Conservation (phyloP, 108 stramenopile species). For the Nitzschia inconspicua region DNA sequence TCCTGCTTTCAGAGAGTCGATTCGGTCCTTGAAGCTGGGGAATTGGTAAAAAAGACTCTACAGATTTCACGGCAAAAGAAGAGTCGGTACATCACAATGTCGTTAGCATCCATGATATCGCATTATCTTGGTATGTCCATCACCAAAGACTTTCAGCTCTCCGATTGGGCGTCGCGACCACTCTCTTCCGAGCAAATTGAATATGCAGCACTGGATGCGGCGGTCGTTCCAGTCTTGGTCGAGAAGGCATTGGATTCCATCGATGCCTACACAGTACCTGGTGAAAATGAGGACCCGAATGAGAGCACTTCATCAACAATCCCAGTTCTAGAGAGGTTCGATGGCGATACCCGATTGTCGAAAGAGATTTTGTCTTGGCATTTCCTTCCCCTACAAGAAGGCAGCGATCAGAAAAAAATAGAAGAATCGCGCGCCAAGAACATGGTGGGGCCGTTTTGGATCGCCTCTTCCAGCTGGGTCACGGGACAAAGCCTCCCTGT, state of each 20-base stretch:
- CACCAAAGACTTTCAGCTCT: constrained; percentile 37
- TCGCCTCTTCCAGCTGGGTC: constrained; percentile 16
- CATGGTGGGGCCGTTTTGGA: constrained; percentile 17
- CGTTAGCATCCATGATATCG: constrained; percentile 20
- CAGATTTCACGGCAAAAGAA: constrained; percentile 23
- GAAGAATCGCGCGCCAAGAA: constrained; percentile 15
- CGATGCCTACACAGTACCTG: neutral
- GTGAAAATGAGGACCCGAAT: neutral
- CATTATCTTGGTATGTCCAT: constrained; percentile 27
- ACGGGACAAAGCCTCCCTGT: constrained; percentile 1
- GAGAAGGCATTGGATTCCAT: constrained; percentile 18
- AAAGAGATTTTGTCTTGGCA: constrained; percentile 6
- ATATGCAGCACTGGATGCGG: constrained; percentile 52
- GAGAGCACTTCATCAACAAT: neutral
- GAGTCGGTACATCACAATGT: constrained; percentile 25
- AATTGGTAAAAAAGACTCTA: constrained; percentile 17
- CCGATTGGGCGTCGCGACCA: constrained; percentile 36
- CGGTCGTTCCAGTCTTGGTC: constrained; percentile 18
- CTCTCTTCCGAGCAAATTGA: constrained; percentile 23
- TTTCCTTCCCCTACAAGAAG: constrained; percentile 4
- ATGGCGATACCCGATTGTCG: constrained; percentile 5
- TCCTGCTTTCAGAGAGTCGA: constrained; percentile 26
- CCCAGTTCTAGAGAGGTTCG: constrained; percentile 10
- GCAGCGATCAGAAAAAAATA: neutral
- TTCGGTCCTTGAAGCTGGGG: constrained; percentile 23